Percentiles rank a stretch among this genome's conserved stretches.
Evolutionary conservation across 1,139 yeast genomes (phyloP).

Genomic region (Suhomyces ambrosiae): DNA sequence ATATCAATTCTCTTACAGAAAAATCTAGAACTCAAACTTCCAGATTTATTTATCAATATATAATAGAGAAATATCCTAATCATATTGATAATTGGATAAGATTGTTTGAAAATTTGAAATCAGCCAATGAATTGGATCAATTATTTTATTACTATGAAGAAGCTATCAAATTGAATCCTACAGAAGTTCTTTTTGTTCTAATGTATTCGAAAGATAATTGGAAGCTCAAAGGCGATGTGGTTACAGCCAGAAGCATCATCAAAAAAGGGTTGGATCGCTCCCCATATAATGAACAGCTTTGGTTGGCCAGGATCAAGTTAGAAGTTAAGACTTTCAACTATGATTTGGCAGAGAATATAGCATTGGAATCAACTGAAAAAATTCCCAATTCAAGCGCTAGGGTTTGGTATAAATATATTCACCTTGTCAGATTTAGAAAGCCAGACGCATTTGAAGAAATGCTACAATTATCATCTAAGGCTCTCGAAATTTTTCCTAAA

Average conservation of each 20-base stretch:
- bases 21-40: conserved; percentile 39
- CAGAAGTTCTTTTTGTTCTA: conserved; percentile 54
- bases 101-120: conserved; percentile 51
- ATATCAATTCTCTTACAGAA: conserved; percentile 41
- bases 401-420: conserved; percentile 66
- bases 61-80: conserved; percentile 50
- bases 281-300: conserved; percentile 55
- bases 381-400: conserved; percentile 44
- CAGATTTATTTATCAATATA: conserved; percentile 48
- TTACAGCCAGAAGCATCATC: conserved; percentile 57
- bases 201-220: conserved; percentile 76
- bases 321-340: conserved; percentile 47
- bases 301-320: conserved; percentile 72
- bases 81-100: conserved; percentile 58
- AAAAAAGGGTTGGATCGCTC: conserved; percentile 43
- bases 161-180: conserved; percentile 52
- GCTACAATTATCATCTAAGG: conserved; percentile 43
- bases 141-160: conserved; percentile 54
- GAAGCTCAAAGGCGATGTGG: conserved; percentile 47
- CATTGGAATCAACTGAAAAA: conserved; percentile 40
- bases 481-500: conserved; percentile 47
- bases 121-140: conserved; percentile 20
- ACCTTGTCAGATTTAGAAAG: conserved; percentile 46
- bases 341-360: conserved; percentile 44
- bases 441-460: conserved; percentile 28